phyloP scores from a whole-genome alignment of 1,284 basidiomycete species.

The Leccinum fuscescens region DNA sequence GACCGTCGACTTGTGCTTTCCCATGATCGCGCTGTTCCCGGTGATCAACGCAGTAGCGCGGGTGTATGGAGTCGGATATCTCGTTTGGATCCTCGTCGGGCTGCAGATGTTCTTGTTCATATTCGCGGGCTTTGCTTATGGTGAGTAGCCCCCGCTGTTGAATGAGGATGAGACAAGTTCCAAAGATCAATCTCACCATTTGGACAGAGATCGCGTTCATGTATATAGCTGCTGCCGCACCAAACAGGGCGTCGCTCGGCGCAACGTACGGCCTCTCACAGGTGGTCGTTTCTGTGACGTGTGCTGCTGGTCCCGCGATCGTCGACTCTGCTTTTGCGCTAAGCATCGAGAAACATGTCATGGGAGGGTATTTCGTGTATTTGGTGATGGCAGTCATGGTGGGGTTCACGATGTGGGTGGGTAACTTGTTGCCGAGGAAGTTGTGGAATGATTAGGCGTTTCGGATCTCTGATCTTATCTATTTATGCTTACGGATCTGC shows the following conservation, averaged over 20 bases:
- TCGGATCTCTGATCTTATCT: too few relatives aligned
- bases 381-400: constrained; percentile 33
- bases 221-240: constrained; percentile 42
- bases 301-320: constrained; percentile 54
- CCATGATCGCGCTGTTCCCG: constrained; percentile 41
- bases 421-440: constrained; percentile 22
- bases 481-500: too few relatives aligned
- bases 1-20: constrained; percentile 32
- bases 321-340: constrained; percentile 40
- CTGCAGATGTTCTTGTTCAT: constrained; percentile 28
- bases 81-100: constrained; percentile 36
- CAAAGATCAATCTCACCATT: not conserved
- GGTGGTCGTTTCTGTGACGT: constrained; percentile 32
- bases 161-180: not conserved
- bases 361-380: constrained; percentile 46
- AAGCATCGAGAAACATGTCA: constrained; percentile 39
- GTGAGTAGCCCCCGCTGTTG: constrained; percentile 24
- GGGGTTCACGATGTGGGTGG: constrained; percentile 25
- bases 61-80: constrained; percentile 10
- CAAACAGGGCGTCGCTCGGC: constrained; percentile 49
- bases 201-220: constrained; percentile 43
- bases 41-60: constrained; percentile 37
- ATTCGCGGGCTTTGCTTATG: constrained; percentile 29
- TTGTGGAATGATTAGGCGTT: constrained; percentile 5
- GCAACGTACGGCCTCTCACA: constrained; percentile 61